Base-by-base conservation (phyloP, 2,329 filamentous ascomycete genomes). In the Penicillium sp. region DNA sequence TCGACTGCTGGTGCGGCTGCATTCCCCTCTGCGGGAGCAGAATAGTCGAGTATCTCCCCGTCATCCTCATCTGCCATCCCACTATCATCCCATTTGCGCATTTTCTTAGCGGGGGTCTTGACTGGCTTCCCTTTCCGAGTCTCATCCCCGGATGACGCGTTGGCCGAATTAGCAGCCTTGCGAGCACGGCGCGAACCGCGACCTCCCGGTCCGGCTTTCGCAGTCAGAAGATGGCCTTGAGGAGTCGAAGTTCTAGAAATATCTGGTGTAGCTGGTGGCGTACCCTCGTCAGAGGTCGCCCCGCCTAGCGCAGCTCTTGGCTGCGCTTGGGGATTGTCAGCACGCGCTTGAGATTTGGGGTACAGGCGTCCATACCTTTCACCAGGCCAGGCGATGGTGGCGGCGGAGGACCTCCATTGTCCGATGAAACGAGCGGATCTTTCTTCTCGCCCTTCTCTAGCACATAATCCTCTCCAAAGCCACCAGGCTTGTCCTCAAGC, bases 11-110 rank as follows among this genome's bases (percentile, higher is more conserved):
- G 77, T 1, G 70, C 69, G 45, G 81, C 73, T 27, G 68, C 68
- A 58, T 81, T 79, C 41, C 80, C 79, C 57, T 74, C 75, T 39
- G 78, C 79, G 16, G 76, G 72, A 3, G 79, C 80, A n/a, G 93
- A 99, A 72, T 97, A 99, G 72, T 99, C 93, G 29, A 99, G 78
- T 51, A 88, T 82, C 13, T 86, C 78, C 52, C 88, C 87, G 49
- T 86, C 82, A 50, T 89, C 88, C 64, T 95, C 92, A 56, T 91
- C 88, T 6, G 89, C 89, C 59, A 86, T 76, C 3, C 93, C 93
- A 66, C 95, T 89, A 4, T 87, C 88, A 64, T 91, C 88, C 93
- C 93, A 99, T 65, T 87, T 90, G 55, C 93, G 83, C 61, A 89
- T 89, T 69, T 89, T 91, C 76, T 97, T 97, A 8, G 75, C 77